These are phyloP conservation scores for Vickermania spadyakhi DNA, from an alignment of 208 protist genomes.

Conservation along the genomic window DNA sequence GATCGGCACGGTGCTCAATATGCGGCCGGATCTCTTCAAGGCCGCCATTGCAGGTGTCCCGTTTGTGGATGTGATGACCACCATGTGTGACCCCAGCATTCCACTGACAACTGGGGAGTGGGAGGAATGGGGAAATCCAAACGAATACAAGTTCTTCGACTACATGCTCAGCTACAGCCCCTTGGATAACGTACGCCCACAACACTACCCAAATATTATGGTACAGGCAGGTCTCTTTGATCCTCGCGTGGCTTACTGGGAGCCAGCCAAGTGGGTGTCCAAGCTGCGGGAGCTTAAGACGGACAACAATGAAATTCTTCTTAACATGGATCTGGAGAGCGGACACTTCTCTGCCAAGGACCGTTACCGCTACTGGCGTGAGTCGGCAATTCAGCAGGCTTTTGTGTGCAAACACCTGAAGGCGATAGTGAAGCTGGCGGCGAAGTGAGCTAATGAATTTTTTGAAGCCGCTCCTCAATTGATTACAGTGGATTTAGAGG, in stretches of 20 bases:
- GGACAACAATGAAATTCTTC: conserved; percentile 65
- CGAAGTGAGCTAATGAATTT: conserved; percentile 23
- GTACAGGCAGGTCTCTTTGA: conserved; percentile 82
- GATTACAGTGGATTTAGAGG: too few relatives aligned
- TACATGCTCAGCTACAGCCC: conserved; percentile 94
- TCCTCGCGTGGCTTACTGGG: conserved; percentile 89
- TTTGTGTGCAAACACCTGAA: conserved; percentile 85
- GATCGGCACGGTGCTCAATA: conserved; percentile 89
- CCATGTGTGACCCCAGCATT: conserved; percentile 90
- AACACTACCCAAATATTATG: conserved; percentile 79
- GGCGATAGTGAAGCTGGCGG: conserved; percentile 33
- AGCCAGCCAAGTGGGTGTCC: conserved; percentile 85
- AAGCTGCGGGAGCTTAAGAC: conserved; percentile 81
- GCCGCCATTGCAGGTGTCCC: conserved; percentile 82
- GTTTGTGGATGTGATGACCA: conserved; percentile 93
- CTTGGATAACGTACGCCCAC: conserved; percentile 84
- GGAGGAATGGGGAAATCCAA: conserved; percentile 95
- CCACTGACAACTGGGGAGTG: conserved; percentile 88
- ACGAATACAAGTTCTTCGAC: conserved; percentile 90
- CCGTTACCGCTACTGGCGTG: conserved; percentile 83
- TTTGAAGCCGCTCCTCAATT: too few relatives aligned
- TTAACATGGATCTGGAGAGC: conserved; percentile 87
- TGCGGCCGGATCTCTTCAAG: conserved; percentile 83
- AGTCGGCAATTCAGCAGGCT: conserved; percentile 83
- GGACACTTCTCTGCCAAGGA: conserved; percentile 88